phyloP scores from a whole-genome alignment of 1,139 yeast genomes.

The Diutina sp. region DNA sequence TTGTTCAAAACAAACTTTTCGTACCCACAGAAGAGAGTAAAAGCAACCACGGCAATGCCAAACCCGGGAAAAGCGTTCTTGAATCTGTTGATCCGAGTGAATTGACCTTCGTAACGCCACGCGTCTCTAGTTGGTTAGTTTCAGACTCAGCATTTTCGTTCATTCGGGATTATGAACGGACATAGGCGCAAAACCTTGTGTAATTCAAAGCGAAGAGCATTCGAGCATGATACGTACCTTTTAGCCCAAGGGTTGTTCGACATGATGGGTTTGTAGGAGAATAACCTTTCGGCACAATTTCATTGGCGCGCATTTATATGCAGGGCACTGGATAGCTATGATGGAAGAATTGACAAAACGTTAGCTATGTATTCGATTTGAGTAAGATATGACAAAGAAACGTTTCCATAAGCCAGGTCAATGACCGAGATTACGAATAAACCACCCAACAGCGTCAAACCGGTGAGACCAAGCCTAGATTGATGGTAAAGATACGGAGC shows the following conservation, averaged over 20 bases:
- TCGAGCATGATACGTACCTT: conserved; percentile 18
- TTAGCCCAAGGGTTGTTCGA: conserved; percentile 35
- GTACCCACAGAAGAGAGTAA: conserved; percentile 50
- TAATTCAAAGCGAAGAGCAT: neutral
- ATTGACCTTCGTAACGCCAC: conserved; percentile 82
- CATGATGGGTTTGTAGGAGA: conserved; percentile 8
- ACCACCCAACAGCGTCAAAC: neutral
- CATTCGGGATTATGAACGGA: neutral
- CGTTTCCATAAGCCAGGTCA: neutral
- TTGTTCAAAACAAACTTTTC: conserved; percentile 37
- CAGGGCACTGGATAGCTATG: neutral
- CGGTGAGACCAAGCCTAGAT: neutral
- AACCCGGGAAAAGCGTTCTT: conserved; percentile 75
- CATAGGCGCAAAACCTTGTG: neutral
- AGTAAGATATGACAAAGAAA: too few species aligned
- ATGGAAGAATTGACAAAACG: neutral
- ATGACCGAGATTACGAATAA: neutral
- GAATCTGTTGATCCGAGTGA: conserved; percentile 59
- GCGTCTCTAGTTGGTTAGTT: conserved; percentile 38
- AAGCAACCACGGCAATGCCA: conserved; percentile 71
- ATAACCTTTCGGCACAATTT: neutral
- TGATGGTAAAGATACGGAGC: neutral
- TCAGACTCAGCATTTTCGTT: neutral
- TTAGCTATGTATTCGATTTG: neutral
- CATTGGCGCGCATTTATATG: neutral